Base-by-base conservation (phyloP, 257 asterid genomes). In the Avicennia marina region DNA sequence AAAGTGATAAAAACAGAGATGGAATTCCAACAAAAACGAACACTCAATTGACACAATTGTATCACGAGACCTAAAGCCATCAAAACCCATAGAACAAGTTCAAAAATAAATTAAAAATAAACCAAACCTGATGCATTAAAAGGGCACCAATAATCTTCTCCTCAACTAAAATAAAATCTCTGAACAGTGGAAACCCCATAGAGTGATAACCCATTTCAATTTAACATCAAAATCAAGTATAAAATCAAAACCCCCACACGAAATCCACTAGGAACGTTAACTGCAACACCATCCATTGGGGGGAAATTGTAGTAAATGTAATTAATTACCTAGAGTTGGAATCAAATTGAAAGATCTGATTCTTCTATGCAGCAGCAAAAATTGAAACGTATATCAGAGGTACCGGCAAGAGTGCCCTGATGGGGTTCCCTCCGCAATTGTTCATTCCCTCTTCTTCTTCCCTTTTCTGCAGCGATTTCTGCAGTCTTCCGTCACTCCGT, bases 141-240 rank as follows among this genome's bases (percentile, higher is more conserved):
- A n/a, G 11, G 18, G 39, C 33, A 26, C 16, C 26, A 13, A 9
- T 10, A 33, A 18, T 22, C 47, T 12, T 34, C 21, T 13, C 17
- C 60, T 47, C 49, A 36, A 42, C 0, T 11, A 27, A 26, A 58
- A 24, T 4, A 36, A 53, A 33, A 32, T 6, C 20, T 27, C 49
- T 21, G 11, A 38, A 18, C 62, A 40, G 36, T 46, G 68, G 63
- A 63, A 77, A 77, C 68, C 75, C 83, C 75, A 19, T 9, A 32
- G 20, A 38, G 32, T 15, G 29, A 31, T 26, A n/a, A 45, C 22
- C 31, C 61, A 22, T n/a, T 29, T 39, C 54, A 13, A 54, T 21
- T 38, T 25, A 15, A 52, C 58, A 54, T 33, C 32, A 61, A 41
- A 49, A 56, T 39, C 53, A 15, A 7, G 25, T 29, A 29, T 42